Percentiles rank a stretch among this genome's conserved stretches.
Conservation (phyloP, 495 filamentous ascomycete species). For the Penicillium crystallinum region DNA sequence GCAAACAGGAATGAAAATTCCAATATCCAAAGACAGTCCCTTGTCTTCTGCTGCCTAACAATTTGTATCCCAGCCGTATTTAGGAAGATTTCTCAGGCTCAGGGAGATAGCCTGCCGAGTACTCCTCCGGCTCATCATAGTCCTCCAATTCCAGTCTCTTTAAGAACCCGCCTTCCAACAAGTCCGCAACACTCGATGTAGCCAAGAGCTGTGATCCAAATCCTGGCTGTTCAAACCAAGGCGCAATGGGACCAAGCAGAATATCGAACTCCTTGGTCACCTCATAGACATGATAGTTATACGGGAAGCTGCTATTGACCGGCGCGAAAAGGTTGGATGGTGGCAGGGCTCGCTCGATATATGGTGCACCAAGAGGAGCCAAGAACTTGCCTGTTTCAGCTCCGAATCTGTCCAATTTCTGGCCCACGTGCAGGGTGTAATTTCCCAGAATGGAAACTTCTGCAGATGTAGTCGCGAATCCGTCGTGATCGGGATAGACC, state of each 20-base stretch:
- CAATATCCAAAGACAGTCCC: not conserved
- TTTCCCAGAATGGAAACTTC: constrained; percentile 39
- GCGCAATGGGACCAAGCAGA: constrained; percentile 45
- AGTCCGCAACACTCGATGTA: constrained; percentile 12
- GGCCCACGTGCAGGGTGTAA: constrained; percentile 39
- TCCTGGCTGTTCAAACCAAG: constrained; percentile 56
- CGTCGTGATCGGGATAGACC: constrained; percentile 37
- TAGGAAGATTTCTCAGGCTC: constrained; percentile 4
- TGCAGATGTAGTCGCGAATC: constrained; percentile 35
- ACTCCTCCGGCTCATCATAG: constrained; percentile 18
- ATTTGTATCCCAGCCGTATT: not conserved
- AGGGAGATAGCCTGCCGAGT: constrained; percentile 12
- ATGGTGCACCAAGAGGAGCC: constrained; percentile 45
- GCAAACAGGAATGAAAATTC: not conserved
- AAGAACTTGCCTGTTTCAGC: constrained; percentile 42
- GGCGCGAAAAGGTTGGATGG: constrained; percentile 44
- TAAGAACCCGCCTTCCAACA: constrained; percentile 25
- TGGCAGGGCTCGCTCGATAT: constrained; percentile 48
- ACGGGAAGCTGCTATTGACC: constrained; percentile 35
- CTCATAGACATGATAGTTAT: constrained; percentile 53
- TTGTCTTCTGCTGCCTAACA: not conserved
- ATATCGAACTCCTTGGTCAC: constrained; percentile 42
- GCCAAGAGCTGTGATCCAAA: constrained; percentile 46
- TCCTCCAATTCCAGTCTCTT: constrained; percentile 12
- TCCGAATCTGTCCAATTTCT: constrained; percentile 53